Conservation (phyloP, 2,329 filamentous ascomycete species). For the Leptographium flavum region DNA sequence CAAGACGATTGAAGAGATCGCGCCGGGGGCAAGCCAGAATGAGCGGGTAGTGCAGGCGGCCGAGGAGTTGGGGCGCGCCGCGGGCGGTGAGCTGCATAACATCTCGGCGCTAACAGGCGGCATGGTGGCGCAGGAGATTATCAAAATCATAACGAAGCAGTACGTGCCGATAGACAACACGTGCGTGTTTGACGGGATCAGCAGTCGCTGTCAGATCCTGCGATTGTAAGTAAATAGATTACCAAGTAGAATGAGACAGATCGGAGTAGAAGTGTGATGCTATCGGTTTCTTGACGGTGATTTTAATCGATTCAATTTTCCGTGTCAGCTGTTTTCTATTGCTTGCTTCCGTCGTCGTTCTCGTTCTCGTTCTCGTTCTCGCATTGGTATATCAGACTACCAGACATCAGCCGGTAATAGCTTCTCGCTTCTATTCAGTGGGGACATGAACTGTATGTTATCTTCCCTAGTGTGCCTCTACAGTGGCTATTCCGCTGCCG, state of each 20-base stretch:
- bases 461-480: too few relatives aligned
- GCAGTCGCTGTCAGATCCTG: constrained; percentile 44
- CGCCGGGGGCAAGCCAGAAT: constrained; percentile 30
- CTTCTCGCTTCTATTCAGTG: too few relatives aligned
- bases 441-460: too few relatives aligned
- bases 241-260: constrained; percentile 5
- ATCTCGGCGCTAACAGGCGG: constrained; percentile 78
- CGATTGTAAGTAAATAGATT: constrained; percentile 25
- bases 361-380: not conserved
- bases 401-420: not conserved
- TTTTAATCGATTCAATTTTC: too few relatives aligned
- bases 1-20: constrained; percentile 24
- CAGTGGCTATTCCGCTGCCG: too few relatives aligned
- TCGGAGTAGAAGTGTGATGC: too few relatives aligned
- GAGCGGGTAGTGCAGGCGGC: constrained; percentile 39
- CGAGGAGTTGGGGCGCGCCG: constrained; percentile 59
- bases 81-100: constrained; percentile 82
- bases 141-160: constrained; percentile 71
- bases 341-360: not conserved
- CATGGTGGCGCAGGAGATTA: constrained; percentile 90
- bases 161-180: constrained; percentile 59
- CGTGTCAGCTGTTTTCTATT: not conserved
- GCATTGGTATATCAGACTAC: not conserved
- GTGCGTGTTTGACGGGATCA: constrained; percentile 56
- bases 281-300: too few relatives aligned